Conservation (phyloP, 23 red algal genomes). For the Cyanidiococcus yangmingshanensis region DNA sequence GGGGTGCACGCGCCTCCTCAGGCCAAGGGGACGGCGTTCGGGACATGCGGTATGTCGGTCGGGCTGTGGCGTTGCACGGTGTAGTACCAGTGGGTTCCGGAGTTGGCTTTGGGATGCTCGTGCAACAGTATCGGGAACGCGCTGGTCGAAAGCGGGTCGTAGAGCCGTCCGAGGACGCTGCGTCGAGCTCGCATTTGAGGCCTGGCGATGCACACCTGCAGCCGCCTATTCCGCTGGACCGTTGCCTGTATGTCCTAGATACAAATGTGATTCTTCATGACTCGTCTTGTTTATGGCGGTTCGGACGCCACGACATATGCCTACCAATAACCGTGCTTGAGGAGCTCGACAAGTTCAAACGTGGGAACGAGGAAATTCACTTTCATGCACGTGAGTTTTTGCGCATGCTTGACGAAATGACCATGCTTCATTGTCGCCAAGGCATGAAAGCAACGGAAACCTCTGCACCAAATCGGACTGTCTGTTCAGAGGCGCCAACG, state of each 20-base stretch:
- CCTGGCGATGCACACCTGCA: not conserved
- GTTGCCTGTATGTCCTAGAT: conserved; percentile 33
- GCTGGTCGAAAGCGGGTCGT: not conserved
- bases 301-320: conserved; percentile 34
- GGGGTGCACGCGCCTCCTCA: not conserved
- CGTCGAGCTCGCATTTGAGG: not conserved
- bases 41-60: conserved; percentile 9
- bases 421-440: not conserved
- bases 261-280: conserved; percentile 49
- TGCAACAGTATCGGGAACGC: conserved; percentile 10
- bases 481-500: not conserved
- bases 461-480: not conserved
- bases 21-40: not conserved
- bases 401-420: conserved; percentile 36
- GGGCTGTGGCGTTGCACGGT: not conserved
- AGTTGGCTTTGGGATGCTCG: not conserved
- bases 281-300: conserved; percentile 29
- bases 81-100: not conserved
- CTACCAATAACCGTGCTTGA: conserved; percentile 38
- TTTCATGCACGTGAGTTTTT: conserved; percentile 43
- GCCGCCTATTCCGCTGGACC: not conserved
- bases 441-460: not conserved
- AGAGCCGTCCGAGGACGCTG: not conserved
- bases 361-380: conserved; percentile 40
- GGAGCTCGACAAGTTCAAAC: conserved; percentile 49